Percentiles rank a stretch among this genome's conserved stretches.
Evolutionary conservation across 345 rosid species (phyloP).

Genomic region (Arabidopsis thaliana): DNA sequence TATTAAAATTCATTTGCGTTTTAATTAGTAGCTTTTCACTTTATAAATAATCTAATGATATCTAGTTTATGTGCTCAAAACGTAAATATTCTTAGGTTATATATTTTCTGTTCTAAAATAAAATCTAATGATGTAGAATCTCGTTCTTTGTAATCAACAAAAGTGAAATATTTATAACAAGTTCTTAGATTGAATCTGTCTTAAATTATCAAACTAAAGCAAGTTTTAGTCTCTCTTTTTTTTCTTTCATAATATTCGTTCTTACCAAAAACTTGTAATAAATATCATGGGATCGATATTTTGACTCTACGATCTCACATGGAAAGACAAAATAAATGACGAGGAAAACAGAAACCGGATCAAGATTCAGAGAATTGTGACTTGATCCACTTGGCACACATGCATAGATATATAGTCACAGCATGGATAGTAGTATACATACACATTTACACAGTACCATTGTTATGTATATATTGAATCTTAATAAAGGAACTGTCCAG

Average conservation of each 20-base stretch:
- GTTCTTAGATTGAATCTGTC: not conserved
- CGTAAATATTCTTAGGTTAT: not conserved
- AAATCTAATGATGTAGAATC: not conserved
- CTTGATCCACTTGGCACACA: conserved; percentile 42
- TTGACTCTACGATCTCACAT: not conserved
- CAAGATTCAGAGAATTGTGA: conserved; percentile 11
- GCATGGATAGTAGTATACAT: not conserved
- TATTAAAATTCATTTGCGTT: not conserved
- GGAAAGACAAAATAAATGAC: conserved; percentile 38
- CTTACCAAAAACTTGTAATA: not conserved
- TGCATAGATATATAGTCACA: conserved; percentile 38
- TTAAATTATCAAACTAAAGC: not conserved
- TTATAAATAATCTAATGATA: not conserved
- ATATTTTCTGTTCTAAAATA: too few species aligned
- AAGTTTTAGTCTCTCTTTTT: not conserved
- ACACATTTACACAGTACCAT: conserved; percentile 4
- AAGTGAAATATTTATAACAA: not conserved
- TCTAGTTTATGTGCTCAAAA: not conserved
- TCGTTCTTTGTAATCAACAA: not conserved
- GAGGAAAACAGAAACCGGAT: conserved; percentile 40
- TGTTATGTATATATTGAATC: not conserved
- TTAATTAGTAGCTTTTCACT: not conserved
- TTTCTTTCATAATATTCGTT: not conserved
- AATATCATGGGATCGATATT: not conserved
- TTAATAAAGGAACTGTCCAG: conserved; percentile 30